phyloP scores from a whole-genome alignment of 1,139 yeast genomes.

The Candida albicans region DNA sequence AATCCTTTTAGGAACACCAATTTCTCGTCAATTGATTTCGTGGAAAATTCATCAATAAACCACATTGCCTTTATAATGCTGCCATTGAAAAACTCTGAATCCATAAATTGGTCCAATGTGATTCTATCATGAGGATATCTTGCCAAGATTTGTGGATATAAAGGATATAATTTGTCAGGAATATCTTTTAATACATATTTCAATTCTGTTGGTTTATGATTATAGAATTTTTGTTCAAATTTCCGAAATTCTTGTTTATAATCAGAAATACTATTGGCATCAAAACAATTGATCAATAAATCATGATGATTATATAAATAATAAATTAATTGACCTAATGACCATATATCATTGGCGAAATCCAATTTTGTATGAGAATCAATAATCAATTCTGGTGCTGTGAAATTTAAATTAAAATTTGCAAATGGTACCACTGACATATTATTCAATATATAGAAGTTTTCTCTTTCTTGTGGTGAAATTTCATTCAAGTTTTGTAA shows the following conservation, averaged over 20 bases:
- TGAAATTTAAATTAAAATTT: constrained; percentile 67
- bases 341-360: constrained; percentile 77
- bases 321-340: constrained; percentile 75
- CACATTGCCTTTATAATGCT: constrained; percentile 80
- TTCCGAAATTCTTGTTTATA: constrained; percentile 48
- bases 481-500: constrained; percentile 54
- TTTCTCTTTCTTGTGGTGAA: constrained; percentile 48
- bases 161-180: constrained; percentile 34
- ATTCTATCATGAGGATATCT: constrained; percentile 46
- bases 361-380: constrained; percentile 44
- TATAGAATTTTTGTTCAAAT: constrained; percentile 42
- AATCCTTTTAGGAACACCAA: constrained; percentile 68
- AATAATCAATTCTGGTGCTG: constrained; percentile 39
- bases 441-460: constrained; percentile 59
- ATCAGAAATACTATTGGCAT: constrained; percentile 47
- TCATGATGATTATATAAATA: constrained; percentile 58
- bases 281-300: constrained; percentile 46
- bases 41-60: constrained; percentile 81
- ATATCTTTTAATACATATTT: constrained; percentile 46
- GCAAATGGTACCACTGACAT: constrained; percentile 81
- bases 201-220: constrained; percentile 47
- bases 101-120: constrained; percentile 51
- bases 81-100: constrained; percentile 67
- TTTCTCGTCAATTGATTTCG: constrained; percentile 69
- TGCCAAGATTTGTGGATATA: constrained; percentile 39